A percentile compares a stretch with the other conserved stretches of the same genome.
Conservation (phyloP, 2,329 filamentous ascomycete species). For the Colletotrichum limetticola region DNA sequence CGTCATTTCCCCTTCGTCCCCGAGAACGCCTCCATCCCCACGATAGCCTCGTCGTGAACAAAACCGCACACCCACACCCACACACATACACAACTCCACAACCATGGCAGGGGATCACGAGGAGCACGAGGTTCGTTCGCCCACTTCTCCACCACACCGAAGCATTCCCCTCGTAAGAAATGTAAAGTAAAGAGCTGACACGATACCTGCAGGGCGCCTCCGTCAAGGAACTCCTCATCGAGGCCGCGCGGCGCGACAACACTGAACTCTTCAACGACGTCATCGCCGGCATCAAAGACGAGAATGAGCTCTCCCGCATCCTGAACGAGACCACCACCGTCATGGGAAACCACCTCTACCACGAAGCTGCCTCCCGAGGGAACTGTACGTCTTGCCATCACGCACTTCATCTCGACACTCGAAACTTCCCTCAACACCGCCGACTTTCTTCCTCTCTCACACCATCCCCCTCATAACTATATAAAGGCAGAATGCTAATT, state of each 20-base stretch:
- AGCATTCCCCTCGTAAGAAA: neutral
- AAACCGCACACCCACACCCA: neutral
- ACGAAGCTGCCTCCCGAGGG: conserved; percentile 86
- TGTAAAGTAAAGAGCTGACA: conserved; percentile 8
- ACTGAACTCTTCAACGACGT: conserved; percentile 83
- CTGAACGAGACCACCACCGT: conserved; percentile 89
- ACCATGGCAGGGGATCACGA: conserved; percentile 44
- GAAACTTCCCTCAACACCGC: neutral
- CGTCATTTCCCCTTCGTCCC: neutral
- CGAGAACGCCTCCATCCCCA: neutral
- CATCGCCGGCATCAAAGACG: conserved; percentile 68
- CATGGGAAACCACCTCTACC: conserved; percentile 88
- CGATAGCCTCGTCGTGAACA: neutral
- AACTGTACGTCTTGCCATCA: conserved; percentile 72
- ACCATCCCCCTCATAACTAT: neutral
- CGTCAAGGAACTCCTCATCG: conserved; percentile 85
- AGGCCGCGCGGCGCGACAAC: conserved; percentile 94
- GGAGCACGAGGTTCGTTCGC: conserved; percentile 47
- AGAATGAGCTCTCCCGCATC: conserved; percentile 76
- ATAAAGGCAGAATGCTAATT: neutral
- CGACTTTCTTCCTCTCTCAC: neutral
- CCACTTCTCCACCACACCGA: neutral
- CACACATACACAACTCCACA: neutral
- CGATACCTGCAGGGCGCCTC: conserved; percentile 76
- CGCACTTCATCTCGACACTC: neutral